Evolutionary conservation across 441 rosid species (phyloP).

Genomic region (Adansonia rubrostipa): DNA sequence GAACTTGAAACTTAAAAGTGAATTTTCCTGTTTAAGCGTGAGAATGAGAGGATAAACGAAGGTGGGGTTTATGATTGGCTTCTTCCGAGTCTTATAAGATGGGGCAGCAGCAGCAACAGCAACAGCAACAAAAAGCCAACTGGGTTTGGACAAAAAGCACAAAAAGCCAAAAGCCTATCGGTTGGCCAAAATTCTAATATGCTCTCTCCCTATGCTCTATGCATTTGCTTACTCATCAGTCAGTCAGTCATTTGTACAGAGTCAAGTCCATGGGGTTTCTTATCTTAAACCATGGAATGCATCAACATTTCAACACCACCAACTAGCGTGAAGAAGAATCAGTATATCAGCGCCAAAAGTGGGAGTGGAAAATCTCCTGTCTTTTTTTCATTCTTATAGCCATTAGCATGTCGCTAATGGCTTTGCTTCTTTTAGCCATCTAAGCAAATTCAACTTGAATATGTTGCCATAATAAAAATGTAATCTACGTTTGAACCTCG

Average conservation of each 20-base stretch:
- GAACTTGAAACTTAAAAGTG: neutral
- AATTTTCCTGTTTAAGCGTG: neutral
- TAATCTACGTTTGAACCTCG: neutral
- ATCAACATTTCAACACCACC: neutral
- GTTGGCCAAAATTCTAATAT: constrained; percentile 3
- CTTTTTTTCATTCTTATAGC: neutral
- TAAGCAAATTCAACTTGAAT: neutral
- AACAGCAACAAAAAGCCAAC: neutral
- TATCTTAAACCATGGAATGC: neutral
- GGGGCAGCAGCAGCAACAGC: neutral
- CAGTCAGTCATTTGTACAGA: constrained; percentile 22
- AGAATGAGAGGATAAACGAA: neutral
- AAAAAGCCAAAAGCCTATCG: constrained; percentile 44
- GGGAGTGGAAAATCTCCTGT: neutral
- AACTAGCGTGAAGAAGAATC: neutral
- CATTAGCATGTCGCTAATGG: neutral
- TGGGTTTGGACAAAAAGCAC: constrained; percentile 38
- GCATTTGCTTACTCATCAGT: neutral
- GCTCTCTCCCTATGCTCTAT: neutral
- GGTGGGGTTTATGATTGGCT: constrained; percentile 25
- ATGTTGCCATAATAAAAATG: neutral
- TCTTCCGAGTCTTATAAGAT: constrained; percentile 24
- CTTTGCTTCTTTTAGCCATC: neutral
- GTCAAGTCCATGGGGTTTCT: neutral
- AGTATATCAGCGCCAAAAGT: neutral